Base-by-base conservation (phyloP, 257 asterid genomes). In the Penstemon newberryi region DNA sequence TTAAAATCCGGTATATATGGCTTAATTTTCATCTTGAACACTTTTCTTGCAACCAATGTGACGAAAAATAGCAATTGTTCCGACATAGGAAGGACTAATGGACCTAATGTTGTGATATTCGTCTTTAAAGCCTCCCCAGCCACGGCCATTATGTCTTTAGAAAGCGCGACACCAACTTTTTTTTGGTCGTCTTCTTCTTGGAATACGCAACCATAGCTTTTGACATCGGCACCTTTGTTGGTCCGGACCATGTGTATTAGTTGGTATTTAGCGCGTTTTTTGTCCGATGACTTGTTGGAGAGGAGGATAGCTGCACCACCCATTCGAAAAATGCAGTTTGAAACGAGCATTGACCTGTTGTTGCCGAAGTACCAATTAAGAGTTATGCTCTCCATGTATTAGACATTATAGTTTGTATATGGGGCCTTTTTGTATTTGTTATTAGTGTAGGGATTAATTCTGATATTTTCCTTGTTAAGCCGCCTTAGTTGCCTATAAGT, bases 91-190 rank as follows among this genome's bases (percentile, higher is more conserved):
- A 81, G 86, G 11, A 81, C 79, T 10, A 75, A 60, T 3, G 83
- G 83, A 4, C 83, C 83, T 0, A 81, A 53, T 1, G 83, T 56
- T 0, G 77, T 75, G 6, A 81, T 76, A 6, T 75, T 75, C 0
- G 77, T 15, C 58, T 78, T 81, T 9, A 78, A 37, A 0, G 81
- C 69, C 6, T 81, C 81, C 4, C 83, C 83, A 0, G 81, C 86
- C 4, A 75, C 75, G 0, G n/a, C 44, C 81, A 72, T 75, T 1
- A 75, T 43, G 13, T 73, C 73, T 57, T 69, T 78, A 1, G 83
- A 78, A 13, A 78, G n/a, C 5, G 81, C 67, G 2, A 81, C 40
- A 0, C 86, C 86, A 0, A 55, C 6, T 4, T 36, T 40, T 0
- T 12, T 45, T 5, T 43, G 54, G 1, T 71, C 79, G 40, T 81